Conservation (phyloP, 2,329 filamentous ascomycete species). For the Hymenoscyphus linearis region DNA sequence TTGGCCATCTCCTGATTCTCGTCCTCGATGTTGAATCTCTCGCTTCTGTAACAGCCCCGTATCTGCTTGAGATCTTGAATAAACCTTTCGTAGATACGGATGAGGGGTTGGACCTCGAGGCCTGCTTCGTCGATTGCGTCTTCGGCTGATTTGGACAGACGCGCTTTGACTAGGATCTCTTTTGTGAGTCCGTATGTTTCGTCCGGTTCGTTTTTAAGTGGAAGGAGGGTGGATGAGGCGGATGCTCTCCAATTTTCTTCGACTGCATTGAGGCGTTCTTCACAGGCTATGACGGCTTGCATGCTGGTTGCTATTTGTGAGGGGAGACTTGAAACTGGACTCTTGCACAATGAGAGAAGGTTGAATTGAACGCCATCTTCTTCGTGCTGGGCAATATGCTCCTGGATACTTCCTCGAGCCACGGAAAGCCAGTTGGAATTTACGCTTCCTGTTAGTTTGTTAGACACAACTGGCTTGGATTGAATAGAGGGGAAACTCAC, state of each 20-base stretch:
- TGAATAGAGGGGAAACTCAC: constrained; percentile 32
- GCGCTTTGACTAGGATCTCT: constrained; percentile 15
- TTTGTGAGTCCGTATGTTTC: constrained; percentile 16
- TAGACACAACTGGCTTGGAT: constrained; percentile 8
- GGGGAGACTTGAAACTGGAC: constrained; percentile 44
- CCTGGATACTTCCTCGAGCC: constrained; percentile 58
- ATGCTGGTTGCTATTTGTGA: constrained; percentile 39
- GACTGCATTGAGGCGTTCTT: constrained; percentile 35
- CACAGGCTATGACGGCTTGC: constrained; percentile 36
- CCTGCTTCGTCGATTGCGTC: constrained; percentile 13
- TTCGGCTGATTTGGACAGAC: constrained; percentile 1
- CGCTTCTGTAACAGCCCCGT: constrained; percentile 43
- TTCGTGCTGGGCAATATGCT: constrained; percentile 62
- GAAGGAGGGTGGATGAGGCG: constrained; percentile 11
- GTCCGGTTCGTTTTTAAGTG: constrained; percentile 10
- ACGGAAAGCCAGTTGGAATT: constrained; percentile 60
- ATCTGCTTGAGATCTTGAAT: constrained; percentile 38
- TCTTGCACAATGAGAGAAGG: constrained; percentile 68
- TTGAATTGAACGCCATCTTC: constrained; percentile 68
- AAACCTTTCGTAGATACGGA: constrained; percentile 37
- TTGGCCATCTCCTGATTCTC: constrained; percentile 49
- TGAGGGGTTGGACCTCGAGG: constrained; percentile 26
- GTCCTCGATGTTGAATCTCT: constrained; percentile 40
- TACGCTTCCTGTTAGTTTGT: constrained; percentile 19
- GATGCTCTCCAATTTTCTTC: constrained; percentile 41